Base-by-base conservation (phyloP, 106 monocot genomes). In the Acorus gramineus region DNA sequence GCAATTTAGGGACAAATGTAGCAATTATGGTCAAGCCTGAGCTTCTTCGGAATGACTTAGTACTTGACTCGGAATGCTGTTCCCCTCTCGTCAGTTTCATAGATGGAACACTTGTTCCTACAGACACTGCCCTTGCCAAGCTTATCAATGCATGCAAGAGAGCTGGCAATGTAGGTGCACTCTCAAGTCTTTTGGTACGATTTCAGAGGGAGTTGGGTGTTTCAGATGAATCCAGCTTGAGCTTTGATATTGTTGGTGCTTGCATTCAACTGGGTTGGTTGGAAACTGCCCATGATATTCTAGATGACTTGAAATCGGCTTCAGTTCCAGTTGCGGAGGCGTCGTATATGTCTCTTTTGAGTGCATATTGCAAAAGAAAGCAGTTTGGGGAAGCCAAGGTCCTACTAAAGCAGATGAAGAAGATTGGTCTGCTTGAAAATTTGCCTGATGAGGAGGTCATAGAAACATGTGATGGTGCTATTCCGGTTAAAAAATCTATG, bases 281-380 rank as follows among this genome's bases (percentile, higher is more conserved):
- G 57, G 88, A 88, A 72, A 75, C 62, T 55, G 81, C 87, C 42
- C 96, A 98, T 78, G 96, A 98, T 60, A 85, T 92, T 74, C 46
- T 98, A 63, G 96, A 98, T 77, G 77, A 83, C 63, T 60, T 98
- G 50, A 83, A 88, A 46, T 65, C 68, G 46, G 82, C 66, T 67
- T 70, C 44, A 71, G 55, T 85, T 61, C 62, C 67, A 42, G 11
- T 85, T 14, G 53, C 50, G 52, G 52, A 28, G 4, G 42, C 11
- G 60, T 49, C 60, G 56, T 98, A 98, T 69, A 54, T 43, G 55
- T 77, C 67, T 55, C 78, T 92, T 44, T 75, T 85, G 11, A 75
- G 49, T 52, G 78, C 82, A 64, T 93, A 93, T 66, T 63, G 64
- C 49, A 70, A 57, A 47, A 10, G 57, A 66, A 73, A 74, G 48